A percentile compares a stretch with the other conserved stretches of the same genome.
phyloP scores from a whole-genome alignment of 2,329 filamentous ascomycete species.

The Cercospora beticola region DNA sequence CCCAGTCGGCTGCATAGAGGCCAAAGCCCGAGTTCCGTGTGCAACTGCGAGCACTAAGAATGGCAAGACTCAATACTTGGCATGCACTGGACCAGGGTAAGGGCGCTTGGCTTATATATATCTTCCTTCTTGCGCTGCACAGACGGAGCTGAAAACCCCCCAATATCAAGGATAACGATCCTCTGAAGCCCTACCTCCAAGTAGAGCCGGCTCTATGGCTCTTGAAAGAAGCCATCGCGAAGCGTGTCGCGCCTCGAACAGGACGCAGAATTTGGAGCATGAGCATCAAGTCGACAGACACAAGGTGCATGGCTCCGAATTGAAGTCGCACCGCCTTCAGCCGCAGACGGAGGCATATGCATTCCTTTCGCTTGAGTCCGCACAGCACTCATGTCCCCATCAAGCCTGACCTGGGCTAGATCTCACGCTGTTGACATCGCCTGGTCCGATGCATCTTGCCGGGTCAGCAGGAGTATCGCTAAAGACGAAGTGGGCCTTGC shows the following conservation, averaged over 20 bases:
- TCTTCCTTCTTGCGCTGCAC: background rate
- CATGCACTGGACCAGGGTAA: constrained; percentile 1
- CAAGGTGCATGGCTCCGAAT: background rate
- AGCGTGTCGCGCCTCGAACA: background rate
- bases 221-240: background rate
- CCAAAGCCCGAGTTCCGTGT: background rate
- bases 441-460: background rate
- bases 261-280: background rate
- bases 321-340: background rate
- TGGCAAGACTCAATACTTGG: constrained; percentile 5
- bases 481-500: background rate
- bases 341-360: background rate
- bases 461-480: background rate
- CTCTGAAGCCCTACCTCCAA: background rate
- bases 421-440: background rate
- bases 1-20: background rate
- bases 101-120: constrained; percentile 7
- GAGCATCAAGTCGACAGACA: background rate
- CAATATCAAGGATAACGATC: constrained; percentile 1
- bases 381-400: background rate
- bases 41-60: background rate
- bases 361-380: constrained; percentile 2
- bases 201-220: background rate
- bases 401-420: background rate
- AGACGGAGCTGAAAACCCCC: background rate